These are phyloP conservation scores for Tephrocybe sp. DNA, from an alignment of 768 basidiomycete genomes.

Conservation along the genomic window DNA sequence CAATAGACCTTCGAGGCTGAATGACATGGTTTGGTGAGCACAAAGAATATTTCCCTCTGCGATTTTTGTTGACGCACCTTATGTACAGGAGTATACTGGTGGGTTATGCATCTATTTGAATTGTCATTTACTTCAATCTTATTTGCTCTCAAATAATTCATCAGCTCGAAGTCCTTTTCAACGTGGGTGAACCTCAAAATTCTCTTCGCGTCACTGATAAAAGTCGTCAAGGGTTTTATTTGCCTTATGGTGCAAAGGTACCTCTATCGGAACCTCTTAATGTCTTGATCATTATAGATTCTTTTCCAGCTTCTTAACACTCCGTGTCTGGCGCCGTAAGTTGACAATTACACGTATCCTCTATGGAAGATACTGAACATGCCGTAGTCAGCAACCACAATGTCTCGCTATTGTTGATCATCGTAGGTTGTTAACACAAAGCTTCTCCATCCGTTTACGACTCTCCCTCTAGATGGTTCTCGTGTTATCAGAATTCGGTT, in stretches of 20 bases:
- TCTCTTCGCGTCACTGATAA: neutral
- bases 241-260: conserved; percentile 57
- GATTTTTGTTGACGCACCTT: neutral
- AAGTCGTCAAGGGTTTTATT: conserved; percentile 40
- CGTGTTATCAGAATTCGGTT: conserved; percentile 51
- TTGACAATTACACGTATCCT: neutral
- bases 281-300: neutral
- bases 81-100: conserved; percentile 48
- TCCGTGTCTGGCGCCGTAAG: conserved; percentile 45
- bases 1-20: conserved; percentile 36
- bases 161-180: conserved; percentile 57
- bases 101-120: conserved; percentile 14
- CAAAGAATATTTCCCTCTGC: neutral
- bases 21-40: conserved; percentile 44
- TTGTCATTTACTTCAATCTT: neutral
- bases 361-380: conserved; percentile 1
- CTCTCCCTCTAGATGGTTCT: conserved; percentile 31
- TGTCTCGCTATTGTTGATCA: conserved; percentile 34
- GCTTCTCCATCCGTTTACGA: neutral
- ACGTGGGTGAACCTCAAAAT: conserved; percentile 29
- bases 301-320: conserved; percentile 34
- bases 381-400: conserved; percentile 49
- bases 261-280: neutral
- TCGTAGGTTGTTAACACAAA: conserved; percentile 29
- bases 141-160: neutral